Percentiles rank a stretch among this genome's conserved stretches.
These are phyloP conservation scores for Aspergillus texensis DNA, from an alignment of 2,329 filamentous ascomycete genomes.

Conservation along the genomic window DNA sequence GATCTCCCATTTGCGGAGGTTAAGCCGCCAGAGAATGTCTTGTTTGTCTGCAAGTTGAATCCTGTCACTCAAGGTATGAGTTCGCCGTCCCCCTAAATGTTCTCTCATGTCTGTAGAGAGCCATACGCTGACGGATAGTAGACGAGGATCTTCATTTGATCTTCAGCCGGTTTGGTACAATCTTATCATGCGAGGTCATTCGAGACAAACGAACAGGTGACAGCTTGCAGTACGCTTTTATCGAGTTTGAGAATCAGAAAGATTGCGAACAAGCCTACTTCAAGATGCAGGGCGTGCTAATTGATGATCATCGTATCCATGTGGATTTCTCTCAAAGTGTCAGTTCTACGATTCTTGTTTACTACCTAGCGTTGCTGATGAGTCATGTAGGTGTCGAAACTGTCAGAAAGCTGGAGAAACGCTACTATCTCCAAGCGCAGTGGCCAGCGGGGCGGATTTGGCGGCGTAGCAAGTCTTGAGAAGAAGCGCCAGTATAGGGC, in stretches of 20 bases:
- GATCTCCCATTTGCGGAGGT: conserved; percentile 97
- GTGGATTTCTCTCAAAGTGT: conserved; percentile 98
- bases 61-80: conserved; percentile 76
- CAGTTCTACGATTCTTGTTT: conserved; percentile 38
- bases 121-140: conserved; percentile 23
- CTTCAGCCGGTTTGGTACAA: conserved; percentile 94
- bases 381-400: conserved; percentile 61
- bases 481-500: conserved; percentile 87
- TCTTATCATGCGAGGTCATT: conserved; percentile 94
- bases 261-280: conserved; percentile 95
- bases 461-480: conserved; percentile 84
- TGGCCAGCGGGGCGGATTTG: conserved; percentile 75
- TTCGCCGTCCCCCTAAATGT: conserved; percentile 1
- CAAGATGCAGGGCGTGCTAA: conserved; percentile 97
- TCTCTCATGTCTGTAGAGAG: not conserved
- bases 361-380: conserved; percentile 23
- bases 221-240: conserved; percentile 95
- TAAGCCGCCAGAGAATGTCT: conserved; percentile 92
- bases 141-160: conserved; percentile 94
- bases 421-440: conserved; percentile 80
- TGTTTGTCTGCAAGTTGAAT: conserved; percentile 98
- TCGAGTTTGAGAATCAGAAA: conserved; percentile 91
- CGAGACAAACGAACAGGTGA: conserved; percentile 91
- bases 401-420: conserved; percentile 87
- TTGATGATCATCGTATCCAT: conserved; percentile 96